Conservation (phyloP, 352 stramenopile species). For the Phytophthora brassicae region DNA sequence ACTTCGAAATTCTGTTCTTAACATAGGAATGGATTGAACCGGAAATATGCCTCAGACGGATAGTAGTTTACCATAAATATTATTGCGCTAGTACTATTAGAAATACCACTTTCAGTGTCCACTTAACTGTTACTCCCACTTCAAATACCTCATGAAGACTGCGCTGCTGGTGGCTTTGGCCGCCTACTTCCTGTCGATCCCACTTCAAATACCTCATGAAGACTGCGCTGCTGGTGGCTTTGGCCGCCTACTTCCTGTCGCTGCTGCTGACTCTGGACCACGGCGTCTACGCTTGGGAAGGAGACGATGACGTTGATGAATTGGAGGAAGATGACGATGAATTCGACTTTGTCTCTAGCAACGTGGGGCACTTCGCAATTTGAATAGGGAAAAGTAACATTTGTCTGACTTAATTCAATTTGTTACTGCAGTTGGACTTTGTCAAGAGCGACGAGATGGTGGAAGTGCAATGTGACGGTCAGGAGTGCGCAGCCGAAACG, state of each 20-base stretch:
- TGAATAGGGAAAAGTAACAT: not conserved
- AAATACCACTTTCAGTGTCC: no score
- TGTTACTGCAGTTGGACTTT: conserved; percentile 28
- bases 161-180: conserved; percentile 7
- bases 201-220: conserved; percentile 25
- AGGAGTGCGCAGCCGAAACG: conserved; percentile 30
- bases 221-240: conserved; percentile 12
- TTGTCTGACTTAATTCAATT: no score
- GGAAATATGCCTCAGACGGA: no score
- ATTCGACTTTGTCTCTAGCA: conserved; percentile 40
- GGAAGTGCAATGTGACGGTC: conserved; percentile 40
- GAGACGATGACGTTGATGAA: conserved; percentile 29
- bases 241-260: conserved; percentile 23
- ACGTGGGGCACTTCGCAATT: conserved; percentile 13
- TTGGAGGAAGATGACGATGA: conserved; percentile 33
- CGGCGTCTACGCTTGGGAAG: conserved; percentile 15
- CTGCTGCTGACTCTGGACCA: conserved; percentile 12
- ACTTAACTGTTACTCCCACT: not conserved
- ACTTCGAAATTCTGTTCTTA: no score
- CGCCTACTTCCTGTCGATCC: no score
- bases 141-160: conserved; percentile 27
- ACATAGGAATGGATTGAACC: no score
- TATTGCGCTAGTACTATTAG: no score
- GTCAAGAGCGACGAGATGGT: conserved; percentile 27
- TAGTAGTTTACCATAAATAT: no score